These are phyloP conservation scores for Stereocaulon alpinum DNA, from an alignment of 495 filamentous ascomycete species.

Conservation along the genomic window DNA sequence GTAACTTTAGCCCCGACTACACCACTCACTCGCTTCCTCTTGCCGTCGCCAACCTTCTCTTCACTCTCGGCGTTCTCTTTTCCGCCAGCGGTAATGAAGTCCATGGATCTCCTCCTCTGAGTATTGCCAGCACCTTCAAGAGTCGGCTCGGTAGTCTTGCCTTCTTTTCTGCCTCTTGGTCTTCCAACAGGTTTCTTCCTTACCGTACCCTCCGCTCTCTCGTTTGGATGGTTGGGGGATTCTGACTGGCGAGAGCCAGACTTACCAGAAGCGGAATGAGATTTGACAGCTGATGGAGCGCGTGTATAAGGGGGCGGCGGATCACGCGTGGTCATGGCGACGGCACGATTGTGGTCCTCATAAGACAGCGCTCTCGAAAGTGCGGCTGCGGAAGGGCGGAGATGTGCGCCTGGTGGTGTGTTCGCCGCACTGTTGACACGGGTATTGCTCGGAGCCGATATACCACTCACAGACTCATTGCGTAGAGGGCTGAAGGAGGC, in stretches of 20 bases:
- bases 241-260: not conserved
- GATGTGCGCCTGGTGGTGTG: slow-evolving; percentile 20
- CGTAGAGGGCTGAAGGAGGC: slow-evolving; percentile 34
- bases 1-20: not conserved
- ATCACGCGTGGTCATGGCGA: slow-evolving; percentile 18
- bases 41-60: slow-evolving; percentile 14
- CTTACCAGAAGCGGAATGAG: slow-evolving; percentile 17
- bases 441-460: slow-evolving; percentile 35
- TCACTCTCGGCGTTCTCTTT: slow-evolving; percentile 24
- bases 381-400: slow-evolving; percentile 28
- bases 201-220: slow-evolving; percentile 21
- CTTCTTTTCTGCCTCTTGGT: slow-evolving; percentile 37
- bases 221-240: slow-evolving; percentile 1
- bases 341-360: slow-evolving; percentile 14
- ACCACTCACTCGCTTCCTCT: slow-evolving; percentile 16
- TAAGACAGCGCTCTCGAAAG: slow-evolving; percentile 30
- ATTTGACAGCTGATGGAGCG: slow-evolving; percentile 29
- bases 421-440: slow-evolving; percentile 25
- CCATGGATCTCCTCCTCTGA: slow-evolving; percentile 13
- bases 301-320: slow-evolving; percentile 24
- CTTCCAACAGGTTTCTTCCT: slow-evolving; percentile 29
- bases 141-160: slow-evolving; percentile 13
- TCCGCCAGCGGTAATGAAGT: slow-evolving; percentile 3
- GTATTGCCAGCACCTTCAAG: not conserved
- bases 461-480: slow-evolving; percentile 27